Conservation (phyloP, 2,329 filamentous ascomycete species). For the Ascochyta clinopodiicola region DNA sequence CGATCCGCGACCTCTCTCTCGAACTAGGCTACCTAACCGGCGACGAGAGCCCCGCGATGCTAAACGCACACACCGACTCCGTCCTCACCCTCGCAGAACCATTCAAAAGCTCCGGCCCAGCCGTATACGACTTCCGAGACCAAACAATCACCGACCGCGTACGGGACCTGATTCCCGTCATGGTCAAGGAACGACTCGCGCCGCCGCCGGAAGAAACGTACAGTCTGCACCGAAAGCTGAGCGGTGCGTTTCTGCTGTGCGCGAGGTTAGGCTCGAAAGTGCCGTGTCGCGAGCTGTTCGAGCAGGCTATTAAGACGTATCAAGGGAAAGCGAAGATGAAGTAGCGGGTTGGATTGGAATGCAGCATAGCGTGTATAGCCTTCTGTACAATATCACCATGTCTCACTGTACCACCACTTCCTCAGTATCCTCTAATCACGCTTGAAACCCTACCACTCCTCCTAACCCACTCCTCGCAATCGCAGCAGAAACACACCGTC, state of each 20-base stretch:
- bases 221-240: constrained; percentile 90
- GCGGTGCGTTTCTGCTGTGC: constrained; percentile 92
- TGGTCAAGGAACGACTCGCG: constrained; percentile 86
- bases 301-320: constrained; percentile 56
- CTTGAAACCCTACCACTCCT: constrained; percentile 18
- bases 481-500: background rate
- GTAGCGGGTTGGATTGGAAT: background rate
- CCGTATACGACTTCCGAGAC: constrained; percentile 87
- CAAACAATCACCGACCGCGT: constrained; percentile 98
- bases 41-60: constrained; percentile 82
- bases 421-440: constrained; percentile 16
- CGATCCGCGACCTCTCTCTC: constrained; percentile 72
- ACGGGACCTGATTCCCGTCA: constrained; percentile 84
- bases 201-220: constrained; percentile 98
- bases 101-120: constrained; percentile 75
- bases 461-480: background rate
- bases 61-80: constrained; percentile 86
- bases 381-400: constrained; percentile 12
- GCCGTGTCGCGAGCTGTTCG: constrained; percentile 80
- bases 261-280: constrained; percentile 85
- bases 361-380: too few relatives aligned
- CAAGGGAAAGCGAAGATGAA: constrained; percentile 26
- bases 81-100: constrained; percentile 92
- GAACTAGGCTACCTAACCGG: constrained; percentile 91
- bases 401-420: constrained; percentile 32